Percentiles rank a stretch among this genome's conserved stretches.
Conservation (phyloP, 192 early-diverging fungal species). For the Gonapodya sp. region DNA sequence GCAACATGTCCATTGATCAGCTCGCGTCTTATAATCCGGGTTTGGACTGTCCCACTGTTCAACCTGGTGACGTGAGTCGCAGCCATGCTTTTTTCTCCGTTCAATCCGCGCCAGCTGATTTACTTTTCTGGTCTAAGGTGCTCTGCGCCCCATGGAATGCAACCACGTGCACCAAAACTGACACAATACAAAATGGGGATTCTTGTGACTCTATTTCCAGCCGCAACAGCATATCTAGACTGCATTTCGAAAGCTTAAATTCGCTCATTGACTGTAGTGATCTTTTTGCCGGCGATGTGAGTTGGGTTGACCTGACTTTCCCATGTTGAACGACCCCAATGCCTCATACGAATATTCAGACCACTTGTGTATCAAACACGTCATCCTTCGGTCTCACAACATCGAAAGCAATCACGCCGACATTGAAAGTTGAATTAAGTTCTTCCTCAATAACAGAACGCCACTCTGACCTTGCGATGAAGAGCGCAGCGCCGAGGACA, state of each 20-base stretch:
- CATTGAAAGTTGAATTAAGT: no score
- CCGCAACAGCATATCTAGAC: neutral
- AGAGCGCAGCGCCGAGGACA: no score
- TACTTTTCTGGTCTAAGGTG: neutral
- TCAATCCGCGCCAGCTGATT: no score
- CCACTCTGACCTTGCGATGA: no score
- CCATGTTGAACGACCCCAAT: no score
- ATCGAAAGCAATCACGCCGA: no score
- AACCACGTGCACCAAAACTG: neutral
- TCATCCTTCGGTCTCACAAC: no score
- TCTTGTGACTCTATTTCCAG: neutral
- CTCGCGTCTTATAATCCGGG: neutral
- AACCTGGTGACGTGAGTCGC: neutral
- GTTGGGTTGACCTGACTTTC: no score
- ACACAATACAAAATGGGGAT: neutral
- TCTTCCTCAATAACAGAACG: no score
- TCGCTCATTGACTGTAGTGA: neutral
- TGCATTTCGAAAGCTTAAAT: neutral
- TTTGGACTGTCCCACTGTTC: neutral
- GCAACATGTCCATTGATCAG: neutral
- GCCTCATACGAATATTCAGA: no score
- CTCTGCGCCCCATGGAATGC: neutral
- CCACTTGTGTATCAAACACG: no score
- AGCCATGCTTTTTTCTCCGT: no score
- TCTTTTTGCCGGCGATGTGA: neutral